Base-by-base conservation (phyloP, 73 alveolate species). In the Loxodes magnus region DNA sequence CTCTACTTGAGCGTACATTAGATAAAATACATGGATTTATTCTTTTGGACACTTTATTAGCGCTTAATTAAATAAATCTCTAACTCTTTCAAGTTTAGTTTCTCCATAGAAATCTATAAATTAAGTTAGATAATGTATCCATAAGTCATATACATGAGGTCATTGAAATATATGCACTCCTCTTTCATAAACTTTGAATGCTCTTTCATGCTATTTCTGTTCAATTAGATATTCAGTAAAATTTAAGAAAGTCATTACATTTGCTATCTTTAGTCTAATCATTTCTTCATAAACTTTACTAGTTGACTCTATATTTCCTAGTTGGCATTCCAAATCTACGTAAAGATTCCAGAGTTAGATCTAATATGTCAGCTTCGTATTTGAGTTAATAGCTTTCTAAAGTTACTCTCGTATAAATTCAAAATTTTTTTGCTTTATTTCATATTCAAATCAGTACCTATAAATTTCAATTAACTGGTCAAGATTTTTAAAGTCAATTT, bases 1-100 rank as follows among this genome's bases (percentile, higher is more conserved):
- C 44, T 92, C 99, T 51, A 61, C 88, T 55, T 77, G 85, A 9
- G 96, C 96, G 71, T 80, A 92, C 93, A 92, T 80, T 43, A 58
- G 62, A 56, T 75, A 88, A 69, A 92, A 92, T 28, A 92, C 48
- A 58, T 73, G 69, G 52, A 54, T 56, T 56, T 64, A 64, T 38
- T 83, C 68, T 63, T 74, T 50, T 1, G 94, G 94, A 0, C 60
- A 71, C 5, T 33, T 55, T 15, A 52, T 38, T 7, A 85, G 23
- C 15, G 64, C 81, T 39, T 73, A 55, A 35, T 85, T 88, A 63
- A 81, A 85, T 10, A 88, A 56, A 52, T 90, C 97, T 74, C 99
- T 79, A 33, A 91, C 74, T 67, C 96, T 71, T 74, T 92, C 99
- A n/a, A 84, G 76, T 57, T 85, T 92, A n/a, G 69, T 43, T 7